These are phyloP conservation scores for Coleophoma cylindrospora DNA, from an alignment of 2,329 filamentous ascomycete genomes.

Conservation along the genomic window DNA sequence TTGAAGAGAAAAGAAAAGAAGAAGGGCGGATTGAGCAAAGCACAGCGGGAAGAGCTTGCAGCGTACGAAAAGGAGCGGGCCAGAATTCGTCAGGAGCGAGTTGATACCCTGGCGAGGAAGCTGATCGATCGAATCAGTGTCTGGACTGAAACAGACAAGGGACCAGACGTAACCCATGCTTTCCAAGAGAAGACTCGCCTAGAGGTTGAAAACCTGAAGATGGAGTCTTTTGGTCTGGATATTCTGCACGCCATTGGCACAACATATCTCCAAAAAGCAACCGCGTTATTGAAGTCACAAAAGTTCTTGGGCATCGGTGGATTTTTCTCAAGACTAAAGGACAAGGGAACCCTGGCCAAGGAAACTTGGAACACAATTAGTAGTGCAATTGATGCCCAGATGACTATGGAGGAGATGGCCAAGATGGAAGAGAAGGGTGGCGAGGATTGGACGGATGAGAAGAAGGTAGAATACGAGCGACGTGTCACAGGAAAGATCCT, in stretches of 20 bases:
- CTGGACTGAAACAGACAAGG: constrained; percentile 97
- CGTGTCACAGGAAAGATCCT: constrained; percentile 97
- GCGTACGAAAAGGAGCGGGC: constrained; percentile 85
- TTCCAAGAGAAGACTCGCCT: constrained; percentile 93
- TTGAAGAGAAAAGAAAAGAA: constrained; percentile 81
- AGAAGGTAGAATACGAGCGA: constrained; percentile 91
- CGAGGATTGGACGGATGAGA: constrained; percentile 98
- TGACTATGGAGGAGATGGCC: constrained; percentile 99
- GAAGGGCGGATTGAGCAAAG: constrained; percentile 80
- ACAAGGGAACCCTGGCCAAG: constrained; percentile 95
- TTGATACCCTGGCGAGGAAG: constrained; percentile 78
- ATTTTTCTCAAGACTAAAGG: constrained; percentile 90
- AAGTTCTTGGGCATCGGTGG: constrained; percentile 95
- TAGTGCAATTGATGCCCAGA: constrained; percentile 92
- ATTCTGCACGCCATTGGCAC: constrained; percentile 92
- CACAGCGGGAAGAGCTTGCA: constrained; percentile 86
- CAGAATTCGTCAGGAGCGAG: constrained; percentile 80
- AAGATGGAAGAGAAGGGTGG: constrained; percentile 91
- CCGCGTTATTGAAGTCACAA: constrained; percentile 84
- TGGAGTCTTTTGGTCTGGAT: constrained; percentile 96
- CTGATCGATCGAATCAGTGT: constrained; percentile 84
- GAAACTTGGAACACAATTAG: constrained; percentile 98
- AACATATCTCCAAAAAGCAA: constrained; percentile 85
- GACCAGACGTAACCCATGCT: constrained; percentile 73
- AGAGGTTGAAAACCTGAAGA: constrained; percentile 97